Base-by-base conservation (phyloP, 1,139 yeast species). In the Saccharomycopsis hybrid region DNA sequence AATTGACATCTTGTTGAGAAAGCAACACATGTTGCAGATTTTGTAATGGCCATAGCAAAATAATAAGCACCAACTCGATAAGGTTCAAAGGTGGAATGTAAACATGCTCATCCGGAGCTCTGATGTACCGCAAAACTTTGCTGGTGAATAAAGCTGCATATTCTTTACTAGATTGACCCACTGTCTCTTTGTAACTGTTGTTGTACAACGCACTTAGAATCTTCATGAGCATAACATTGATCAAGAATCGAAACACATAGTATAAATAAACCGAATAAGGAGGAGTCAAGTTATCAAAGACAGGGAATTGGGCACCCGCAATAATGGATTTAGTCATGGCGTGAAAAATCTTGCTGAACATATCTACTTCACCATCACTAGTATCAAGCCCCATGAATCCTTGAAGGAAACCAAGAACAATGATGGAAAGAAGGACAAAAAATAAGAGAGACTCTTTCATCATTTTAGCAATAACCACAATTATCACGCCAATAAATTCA, bases 101-200 rank as follows among this genome's bases (percentile, higher is more conserved):
- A 43, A 87, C 85, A 60, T 85, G 82, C 53, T 80, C 82, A 66
- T 88, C 96, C 0, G 96, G 96, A 0, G 96, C 95, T 58, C 96
- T 76, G 49, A 87, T 80, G 62, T 85, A 88, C 54, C 90, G 73
- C 58, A 88, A 74, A 0, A 95, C 87, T 69, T 87, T 86, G 56
- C 84, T 85, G 3, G 95, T 86, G 58, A 85, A 85, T 51, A 87
- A 74, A 0, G 95, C 95, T 71, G 87, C 76, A 63, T 84, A 88
- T 64, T 88, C 95, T 60, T 84, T 86, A 29, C 82, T 79, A 1
- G 95, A 88, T 67, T 86, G 86, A 48, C 79, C 92, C 50, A 83
- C 85, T 56, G 88, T 87, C 52, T 80, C 78, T 40, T 85, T 82
- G 62, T 88, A 88, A 0, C 96, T 92, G 51, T 88, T 84, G 33